These are phyloP conservation scores for Stevia rebaudiana DNA, from an alignment of 140 eudicot species.

Conservation along the genomic window DNA sequence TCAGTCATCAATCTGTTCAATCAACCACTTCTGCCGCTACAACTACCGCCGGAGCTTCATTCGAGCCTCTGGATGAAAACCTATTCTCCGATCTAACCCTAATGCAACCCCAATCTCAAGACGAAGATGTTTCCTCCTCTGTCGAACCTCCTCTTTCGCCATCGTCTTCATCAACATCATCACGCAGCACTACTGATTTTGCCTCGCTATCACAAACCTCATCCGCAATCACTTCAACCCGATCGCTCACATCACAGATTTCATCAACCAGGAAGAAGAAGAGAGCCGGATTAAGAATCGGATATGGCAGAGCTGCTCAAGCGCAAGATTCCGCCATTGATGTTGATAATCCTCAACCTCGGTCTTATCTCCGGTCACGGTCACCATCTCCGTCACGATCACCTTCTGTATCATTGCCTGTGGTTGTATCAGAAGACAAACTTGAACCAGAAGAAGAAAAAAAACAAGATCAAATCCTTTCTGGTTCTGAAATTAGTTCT, in stretches of 20 bases:
- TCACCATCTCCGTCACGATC: conserved; percentile 6
- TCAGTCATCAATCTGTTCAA: conserved; percentile 14
- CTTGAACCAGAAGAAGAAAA: conserved; percentile 12
- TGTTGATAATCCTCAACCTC: conserved; percentile 11
- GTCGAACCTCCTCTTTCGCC: conserved; percentile 30
- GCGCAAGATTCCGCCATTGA: conserved; percentile 28
- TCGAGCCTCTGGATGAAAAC: conserved; percentile 64
- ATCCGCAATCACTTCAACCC: background rate
- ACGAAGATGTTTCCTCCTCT: conserved; percentile 27
- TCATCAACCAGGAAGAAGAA: conserved; percentile 56
- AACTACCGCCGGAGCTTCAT: conserved; percentile 29
- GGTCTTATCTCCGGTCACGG: background rate
- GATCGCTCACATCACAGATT: conserved; percentile 31
- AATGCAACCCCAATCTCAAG: conserved; percentile 24
- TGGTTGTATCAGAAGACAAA: conserved; percentile 13
- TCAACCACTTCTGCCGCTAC: conserved; percentile 10
- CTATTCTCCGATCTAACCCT: conserved; percentile 73
- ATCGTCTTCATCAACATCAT: conserved; percentile 29
- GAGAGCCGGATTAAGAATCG: conserved; percentile 60
- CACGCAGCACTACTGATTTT: conserved; percentile 28
- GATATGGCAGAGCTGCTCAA: conserved; percentile 47
- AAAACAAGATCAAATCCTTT: conserved; percentile 3
- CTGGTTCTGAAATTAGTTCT: conserved; percentile 6
- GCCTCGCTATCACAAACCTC: conserved; percentile 12
- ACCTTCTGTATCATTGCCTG: background rate